Base-by-base conservation (phyloP, 495 filamentous ascomycete species). In the Recurvomyces mirabilis region DNA sequence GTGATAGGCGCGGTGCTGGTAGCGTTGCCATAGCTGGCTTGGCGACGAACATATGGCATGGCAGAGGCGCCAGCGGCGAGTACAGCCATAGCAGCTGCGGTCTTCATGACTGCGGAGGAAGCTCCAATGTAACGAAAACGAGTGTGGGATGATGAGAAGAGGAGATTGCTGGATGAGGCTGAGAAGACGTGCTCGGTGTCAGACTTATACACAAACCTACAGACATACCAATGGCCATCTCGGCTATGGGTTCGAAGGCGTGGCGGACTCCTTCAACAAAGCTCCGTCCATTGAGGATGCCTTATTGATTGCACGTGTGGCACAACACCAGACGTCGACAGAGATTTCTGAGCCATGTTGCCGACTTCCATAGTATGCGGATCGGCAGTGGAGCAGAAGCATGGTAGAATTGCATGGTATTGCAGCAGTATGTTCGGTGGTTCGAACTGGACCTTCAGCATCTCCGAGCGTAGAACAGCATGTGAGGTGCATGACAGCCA, bases 1-100 rank as follows among this genome's bases (percentile, higher is more conserved):
- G 19, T 12, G 42, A 46, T 22, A 5, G 32, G 38, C n/a, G n/a
- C 23, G 39, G 22, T 15, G 41, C 41, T n/a, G 23, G 39, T 30
- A 14, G n/a, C 23, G 33, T 46, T 46, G 31, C 42, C 28, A 20
- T 36, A 46, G 42, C 42, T 46, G 14, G 19, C 31, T 13, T 38
- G 19, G n/a, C 42, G 30, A 13, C 19, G 40, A 3, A 38, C 24
- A 15, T 38, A 46, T 24, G 42, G 42, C 21, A 46, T 4, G 5
- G 42, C 42, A 26, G 31, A 37, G 20, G 21, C 34, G 13, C 19
- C 33, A 21, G 42, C 42, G 5, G 22, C 33, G n/a, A 46, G 33
- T 9, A 33, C 34, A 10, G 42, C 42, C 13, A 38, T 9, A 17
- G 33, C 18, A 10, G 33, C 33, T 14, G 18, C n/a, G 5, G 42